Evolutionary conservation across 2,329 filamentous ascomycete species (phyloP).

Genomic region (Penicillium digitatum): DNA sequence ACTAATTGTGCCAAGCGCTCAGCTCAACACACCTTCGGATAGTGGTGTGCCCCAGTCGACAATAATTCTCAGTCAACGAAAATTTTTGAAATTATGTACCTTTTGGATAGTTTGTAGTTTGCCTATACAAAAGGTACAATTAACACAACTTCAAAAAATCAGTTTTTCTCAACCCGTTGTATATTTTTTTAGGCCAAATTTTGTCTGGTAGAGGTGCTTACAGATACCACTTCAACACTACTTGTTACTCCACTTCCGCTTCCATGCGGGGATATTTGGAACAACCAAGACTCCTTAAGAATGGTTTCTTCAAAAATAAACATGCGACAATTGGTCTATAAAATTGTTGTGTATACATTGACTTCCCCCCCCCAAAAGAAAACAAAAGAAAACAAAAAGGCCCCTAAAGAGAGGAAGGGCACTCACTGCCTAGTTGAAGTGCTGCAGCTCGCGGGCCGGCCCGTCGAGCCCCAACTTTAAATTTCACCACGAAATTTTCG

Average conservation of each 20-base stretch:
- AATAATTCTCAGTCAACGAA: too few relatives aligned
- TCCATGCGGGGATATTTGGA: neutral
- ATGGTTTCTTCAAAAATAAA: neutral
- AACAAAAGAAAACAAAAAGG: neutral
- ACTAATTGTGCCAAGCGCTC: too few relatives aligned
- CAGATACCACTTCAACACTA: neutral
- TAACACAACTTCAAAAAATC: too few relatives aligned
- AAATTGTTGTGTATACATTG: too few relatives aligned
- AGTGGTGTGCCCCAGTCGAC: too few relatives aligned
- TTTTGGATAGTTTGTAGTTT: too few relatives aligned
- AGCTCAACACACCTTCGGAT: too few relatives aligned
- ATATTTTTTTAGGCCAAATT: neutral
- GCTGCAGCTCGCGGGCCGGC: constrained; percentile 24
- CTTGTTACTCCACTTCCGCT: neutral
- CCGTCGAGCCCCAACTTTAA: constrained; percentile 35
- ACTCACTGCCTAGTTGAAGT: neutral
- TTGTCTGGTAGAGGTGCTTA: neutral
- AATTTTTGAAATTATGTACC: too few relatives aligned
- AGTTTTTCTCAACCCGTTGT: too few relatives aligned
- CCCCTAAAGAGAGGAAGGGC: neutral
- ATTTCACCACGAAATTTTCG: constrained; percentile 29
- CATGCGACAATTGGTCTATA: too few relatives aligned
- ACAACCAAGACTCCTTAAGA: neutral
- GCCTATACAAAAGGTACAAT: too few relatives aligned
- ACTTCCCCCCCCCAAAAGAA: too few relatives aligned